Evolutionary conservation across 768 basidiomycete species (phyloP).

Genomic region (Aureoboletus auriporus): DNA sequence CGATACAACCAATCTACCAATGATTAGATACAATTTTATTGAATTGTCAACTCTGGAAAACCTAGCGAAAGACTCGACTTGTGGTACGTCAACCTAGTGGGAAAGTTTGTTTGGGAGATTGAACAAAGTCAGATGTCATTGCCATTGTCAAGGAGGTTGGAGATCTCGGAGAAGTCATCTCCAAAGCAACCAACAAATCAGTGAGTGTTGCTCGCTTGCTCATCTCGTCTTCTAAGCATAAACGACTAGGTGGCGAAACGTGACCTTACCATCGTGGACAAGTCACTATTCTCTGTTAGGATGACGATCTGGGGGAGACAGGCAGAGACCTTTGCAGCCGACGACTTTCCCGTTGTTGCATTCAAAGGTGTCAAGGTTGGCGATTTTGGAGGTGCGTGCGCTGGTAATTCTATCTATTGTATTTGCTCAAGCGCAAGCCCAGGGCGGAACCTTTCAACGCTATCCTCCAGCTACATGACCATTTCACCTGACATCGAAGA

Average conservation of each 20-base stretch:
- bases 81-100: slow-evolving; percentile 50
- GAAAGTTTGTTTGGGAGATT: background rate
- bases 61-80: slow-evolving; percentile 73
- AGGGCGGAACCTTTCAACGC: slow-evolving; percentile 85
- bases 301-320: slow-evolving; percentile 96
- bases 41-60: slow-evolving; percentile 57
- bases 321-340: slow-evolving; percentile 72
- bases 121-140: slow-evolving; percentile 65
- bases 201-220: slow-evolving; percentile 31
- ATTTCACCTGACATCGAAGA: slow-evolving; percentile 91
- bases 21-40: slow-evolving; percentile 81
- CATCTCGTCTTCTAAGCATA: slow-evolving; percentile 1
- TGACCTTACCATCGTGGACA: slow-evolving; percentile 86
- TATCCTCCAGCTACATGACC: slow-evolving; percentile 75
- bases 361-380: slow-evolving; percentile 93
- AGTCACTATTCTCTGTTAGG: slow-evolving; percentile 69
- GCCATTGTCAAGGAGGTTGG: slow-evolving; percentile 79
- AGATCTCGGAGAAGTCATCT: slow-evolving; percentile 64
- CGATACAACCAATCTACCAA: slow-evolving; percentile 72
- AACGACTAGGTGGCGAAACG: slow-evolving; percentile 72
- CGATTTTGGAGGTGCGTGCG: slow-evolving; percentile 76
- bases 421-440: slow-evolving; percentile 5
- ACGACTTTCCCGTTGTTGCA: slow-evolving; percentile 71
- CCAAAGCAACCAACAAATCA: slow-evolving; percentile 63
- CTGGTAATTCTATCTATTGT: background rate